Base-by-base conservation (phyloP, 2,329 filamentous ascomycete genomes). In the Rhinocladiella similis region DNA sequence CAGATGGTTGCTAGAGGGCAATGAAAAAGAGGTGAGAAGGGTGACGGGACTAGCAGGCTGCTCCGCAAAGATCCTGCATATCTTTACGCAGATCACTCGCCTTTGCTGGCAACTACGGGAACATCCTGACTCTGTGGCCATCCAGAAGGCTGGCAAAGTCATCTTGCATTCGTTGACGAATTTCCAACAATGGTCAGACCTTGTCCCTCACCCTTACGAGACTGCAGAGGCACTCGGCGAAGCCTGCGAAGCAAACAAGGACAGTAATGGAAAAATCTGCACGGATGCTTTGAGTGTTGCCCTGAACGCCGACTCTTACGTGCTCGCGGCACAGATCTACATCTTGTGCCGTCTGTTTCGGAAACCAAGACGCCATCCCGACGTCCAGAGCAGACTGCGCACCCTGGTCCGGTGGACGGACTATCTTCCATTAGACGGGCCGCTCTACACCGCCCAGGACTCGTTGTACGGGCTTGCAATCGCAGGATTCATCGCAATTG, bases 351-450 rank as follows among this genome's bases (percentile, higher is more conserved):
- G 58, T 18, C 45, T 61, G 18, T 47, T 55, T 41, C 48, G 60
- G 54, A 57, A 58, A 54, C 54, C 57, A 14, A 46, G 57, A n/a
- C n/a, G 90, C 10, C 57, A 60, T 35, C 55, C 55, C 12, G 54
- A 54, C 20, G 54, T 60, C 3, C 49, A 50, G n/a, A 33, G 27
- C 16, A 41, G 19, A 12, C 48, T 39, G 12, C 46, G 27, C 5
- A 54, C 19, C 20, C 20, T 60, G 6, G 18, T 54, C 27, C 42
- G 49, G 16, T 60, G 57, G 20, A 42, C 53, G 16, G 35, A 48
- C 9, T 39, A 22, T 14, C 47, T 60, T 42, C 57, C 57, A n/a
- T 49, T 45, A 35, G 48, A 42, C 16, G 57, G 57, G 5, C 29
- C 19, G 3, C 45, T 60, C 10, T 60, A 58, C 33, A 60, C 57